A percentile compares a stretch with the other conserved stretches of the same genome.
phyloP scores from a whole-genome alignment of 73 alveolate species.

The Tetrahymena elliotti region DNA sequence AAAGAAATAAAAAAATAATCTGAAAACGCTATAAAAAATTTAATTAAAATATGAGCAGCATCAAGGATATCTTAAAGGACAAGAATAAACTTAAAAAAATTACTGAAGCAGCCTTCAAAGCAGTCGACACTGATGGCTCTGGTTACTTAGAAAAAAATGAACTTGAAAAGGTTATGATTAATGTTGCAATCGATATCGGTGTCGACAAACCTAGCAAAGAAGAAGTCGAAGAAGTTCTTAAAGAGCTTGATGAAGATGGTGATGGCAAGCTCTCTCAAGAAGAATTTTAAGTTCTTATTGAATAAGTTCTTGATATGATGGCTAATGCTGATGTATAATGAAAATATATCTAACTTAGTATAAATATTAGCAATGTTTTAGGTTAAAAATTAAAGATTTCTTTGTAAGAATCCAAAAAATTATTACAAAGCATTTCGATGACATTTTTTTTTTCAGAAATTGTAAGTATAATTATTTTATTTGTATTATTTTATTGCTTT shows the following conservation, averaged over 20 bases:
- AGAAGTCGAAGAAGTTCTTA: constrained; percentile 66
- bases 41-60: background rate
- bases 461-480: background rate
- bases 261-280: constrained; percentile 63
- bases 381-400: background rate
- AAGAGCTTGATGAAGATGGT: constrained; percentile 64
- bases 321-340: constrained; percentile 29
- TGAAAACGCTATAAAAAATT: background rate
- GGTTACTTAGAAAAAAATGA: constrained; percentile 46
- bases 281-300: constrained; percentile 57
- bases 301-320: constrained; percentile 56
- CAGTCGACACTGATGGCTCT: constrained; percentile 62
- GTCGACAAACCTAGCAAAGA: constrained; percentile 66
- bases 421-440: background rate
- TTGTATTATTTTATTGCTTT: background rate
- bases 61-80: constrained; percentile 49
- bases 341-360: background rate
- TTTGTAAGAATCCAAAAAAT: no score
- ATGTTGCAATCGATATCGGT: constrained; percentile 56
- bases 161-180: constrained; percentile 65
- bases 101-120: constrained; percentile 70
- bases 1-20: background rate
- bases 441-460: no score
- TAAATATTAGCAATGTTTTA: background rate
- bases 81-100: constrained; percentile 58